A percentile compares a stretch with the other conserved stretches of the same genome.
phyloP scores from a whole-genome alignment of 768 basidiomycete species.

The Candolleomyces eurysporus region DNA sequence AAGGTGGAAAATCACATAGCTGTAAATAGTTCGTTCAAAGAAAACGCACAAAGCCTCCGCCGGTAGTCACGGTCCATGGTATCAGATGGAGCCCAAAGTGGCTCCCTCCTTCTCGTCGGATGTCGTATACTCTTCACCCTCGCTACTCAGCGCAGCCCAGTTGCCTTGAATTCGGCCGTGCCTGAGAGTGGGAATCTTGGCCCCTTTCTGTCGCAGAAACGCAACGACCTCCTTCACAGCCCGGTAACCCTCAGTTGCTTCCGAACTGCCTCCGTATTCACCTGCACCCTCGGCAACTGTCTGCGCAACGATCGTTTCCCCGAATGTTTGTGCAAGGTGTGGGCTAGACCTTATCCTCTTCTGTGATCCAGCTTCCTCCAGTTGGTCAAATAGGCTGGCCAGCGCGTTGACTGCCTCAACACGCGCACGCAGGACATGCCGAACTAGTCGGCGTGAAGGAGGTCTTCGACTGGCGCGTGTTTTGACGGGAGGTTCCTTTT shows the following conservation, averaged over 20 bases:
- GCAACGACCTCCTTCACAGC: constrained; percentile 67
- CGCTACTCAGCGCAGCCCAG: constrained; percentile 69
- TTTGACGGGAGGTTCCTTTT: constrained; percentile 42
- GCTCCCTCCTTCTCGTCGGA: constrained; percentile 27
- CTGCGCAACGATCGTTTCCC: constrained; percentile 38
- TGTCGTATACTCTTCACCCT: constrained; percentile 46
- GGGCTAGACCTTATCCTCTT: constrained; percentile 43
- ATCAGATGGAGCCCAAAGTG: constrained; percentile 11
- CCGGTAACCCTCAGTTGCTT: constrained; percentile 51
- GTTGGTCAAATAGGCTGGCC: constrained; percentile 65
- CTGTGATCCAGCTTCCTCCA: constrained; percentile 40
- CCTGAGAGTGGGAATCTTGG: constrained; percentile 57
- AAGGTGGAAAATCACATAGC: too few relatives aligned
- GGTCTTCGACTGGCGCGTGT: constrained; percentile 44
- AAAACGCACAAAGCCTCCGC: background rate
- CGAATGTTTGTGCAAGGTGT: constrained; percentile 51
- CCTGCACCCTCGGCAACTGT: constrained; percentile 24
- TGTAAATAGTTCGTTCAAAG: background rate
- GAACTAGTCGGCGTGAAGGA: constrained; percentile 80
- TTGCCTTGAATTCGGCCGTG: constrained; percentile 51
- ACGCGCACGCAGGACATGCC: constrained; percentile 86
- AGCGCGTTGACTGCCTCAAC: constrained; percentile 78
- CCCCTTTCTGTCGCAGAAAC: constrained; percentile 71
- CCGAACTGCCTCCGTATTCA: constrained; percentile 15
- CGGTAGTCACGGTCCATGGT: constrained; percentile 2